Percentiles rank a stretch among this genome's conserved stretches.
phyloP scores from a whole-genome alignment of 1,284 basidiomycete genomes.

The Ceratobasidium sp. region DNA sequence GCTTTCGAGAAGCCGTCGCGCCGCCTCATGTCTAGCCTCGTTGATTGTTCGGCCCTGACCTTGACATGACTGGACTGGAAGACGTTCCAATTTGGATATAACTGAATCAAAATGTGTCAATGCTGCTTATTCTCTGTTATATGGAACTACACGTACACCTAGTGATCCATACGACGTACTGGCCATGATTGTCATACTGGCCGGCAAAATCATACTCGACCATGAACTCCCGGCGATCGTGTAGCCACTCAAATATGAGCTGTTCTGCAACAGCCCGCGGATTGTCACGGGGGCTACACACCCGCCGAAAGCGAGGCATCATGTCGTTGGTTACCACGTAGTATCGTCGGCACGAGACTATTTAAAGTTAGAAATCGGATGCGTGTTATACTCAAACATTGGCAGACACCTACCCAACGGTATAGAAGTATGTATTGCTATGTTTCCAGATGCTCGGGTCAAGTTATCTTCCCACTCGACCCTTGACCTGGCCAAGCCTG shows the following conservation, averaged over 20 bases:
- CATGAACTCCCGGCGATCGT: not conserved
- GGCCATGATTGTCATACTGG: not conserved
- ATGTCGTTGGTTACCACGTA: not conserved
- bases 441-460: not conserved
- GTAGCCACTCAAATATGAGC: not conserved
- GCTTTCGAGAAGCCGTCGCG: not conserved
- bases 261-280: not conserved
- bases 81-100: not conserved
- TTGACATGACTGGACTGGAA: not conserved
- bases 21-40: conserved; percentile 9
- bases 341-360: conserved; percentile 1
- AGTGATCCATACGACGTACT: not conserved
- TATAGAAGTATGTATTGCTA: not conserved
- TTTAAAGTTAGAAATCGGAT: not conserved
- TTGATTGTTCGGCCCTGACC: not conserved
- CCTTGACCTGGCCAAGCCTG: not conserved
- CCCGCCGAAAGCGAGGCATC: not conserved
- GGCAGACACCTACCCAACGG: not conserved
- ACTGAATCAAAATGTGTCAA: not conserved
- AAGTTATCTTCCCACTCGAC: not conserved
- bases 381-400: not conserved
- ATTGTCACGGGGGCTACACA: not conserved
- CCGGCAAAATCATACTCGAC: not conserved
- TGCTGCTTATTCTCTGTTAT: not conserved
- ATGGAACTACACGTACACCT: not conserved